Percentiles rank a stretch among this genome's conserved stretches.
Evolutionary conservation across 2,329 filamentous ascomycete genomes (phyloP).

Genomic region (Corynespora cassiicola): DNA sequence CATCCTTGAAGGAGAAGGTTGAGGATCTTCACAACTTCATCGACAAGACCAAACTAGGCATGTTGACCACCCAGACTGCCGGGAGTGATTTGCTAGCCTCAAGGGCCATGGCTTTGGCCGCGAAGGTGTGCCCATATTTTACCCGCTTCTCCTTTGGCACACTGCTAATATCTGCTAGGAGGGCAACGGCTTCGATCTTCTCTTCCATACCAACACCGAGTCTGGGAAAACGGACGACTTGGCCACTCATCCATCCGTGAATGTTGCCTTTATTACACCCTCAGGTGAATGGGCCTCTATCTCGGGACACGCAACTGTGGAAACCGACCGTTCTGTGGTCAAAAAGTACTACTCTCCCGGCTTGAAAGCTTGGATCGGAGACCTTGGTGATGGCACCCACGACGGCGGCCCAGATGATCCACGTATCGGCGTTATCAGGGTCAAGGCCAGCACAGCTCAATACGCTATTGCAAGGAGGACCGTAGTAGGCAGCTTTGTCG

Average conservation of each 20-base stretch:
- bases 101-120: constrained; percentile 86
- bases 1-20: constrained; percentile 75
- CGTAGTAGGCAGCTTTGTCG: constrained; percentile 67
- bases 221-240: constrained; percentile 88
- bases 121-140: constrained; percentile 62
- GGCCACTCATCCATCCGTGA: constrained; percentile 73
- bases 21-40: constrained; percentile 76
- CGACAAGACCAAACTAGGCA: constrained; percentile 78
- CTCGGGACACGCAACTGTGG: constrained; percentile 73
- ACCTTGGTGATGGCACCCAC: constrained; percentile 78
- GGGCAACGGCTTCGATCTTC: constrained; percentile 76
- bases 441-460: constrained; percentile 74
- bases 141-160: neutral
- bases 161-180: constrained; percentile 60
- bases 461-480: constrained; percentile 72
- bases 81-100: constrained; percentile 73
- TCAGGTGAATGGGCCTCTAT: constrained; percentile 87
- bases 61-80: constrained; percentile 81
- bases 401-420: constrained; percentile 84
- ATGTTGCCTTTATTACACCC: constrained; percentile 79
- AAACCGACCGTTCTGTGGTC: constrained; percentile 72
- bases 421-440: constrained; percentile 79
- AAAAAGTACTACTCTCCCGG: constrained; percentile 72
- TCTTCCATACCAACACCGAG: constrained; percentile 92
- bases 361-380: constrained; percentile 86